Percentiles rank a stretch among this genome's conserved stretches.
These are phyloP conservation scores for Candida tibetensis DNA, from an alignment of 805 yeast species.

Conservation along the genomic window DNA sequence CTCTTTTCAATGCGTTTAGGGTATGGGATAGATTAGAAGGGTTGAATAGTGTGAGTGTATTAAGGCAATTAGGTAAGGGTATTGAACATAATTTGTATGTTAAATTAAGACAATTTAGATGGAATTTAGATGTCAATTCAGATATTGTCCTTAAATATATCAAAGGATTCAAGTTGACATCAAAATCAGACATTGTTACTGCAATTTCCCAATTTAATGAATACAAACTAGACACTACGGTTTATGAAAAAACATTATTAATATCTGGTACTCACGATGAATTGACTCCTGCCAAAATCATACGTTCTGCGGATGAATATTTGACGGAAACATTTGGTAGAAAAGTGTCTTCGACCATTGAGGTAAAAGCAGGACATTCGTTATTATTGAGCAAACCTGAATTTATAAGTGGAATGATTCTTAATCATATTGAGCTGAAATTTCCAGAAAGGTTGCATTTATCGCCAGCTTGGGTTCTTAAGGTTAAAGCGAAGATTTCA, in stretches of 20 bases:
- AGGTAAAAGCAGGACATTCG: conserved; percentile 62
- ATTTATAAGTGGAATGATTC: conserved; percentile 56
- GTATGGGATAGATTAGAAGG: conserved; percentile 63
- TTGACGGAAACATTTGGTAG: conserved; percentile 22
- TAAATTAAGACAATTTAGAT: conserved; percentile 58
- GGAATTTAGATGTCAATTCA: conserved; percentile 67
- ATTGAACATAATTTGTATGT: conserved; percentile 28
- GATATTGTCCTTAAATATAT: conserved; percentile 52
- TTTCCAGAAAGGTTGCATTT: conserved; percentile 51
- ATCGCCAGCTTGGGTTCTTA: conserved; percentile 69
- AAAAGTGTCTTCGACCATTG: conserved; percentile 31
- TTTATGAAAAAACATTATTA: conserved; percentile 47
- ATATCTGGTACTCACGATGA: conserved; percentile 59
- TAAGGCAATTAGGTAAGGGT: conserved; percentile 42
- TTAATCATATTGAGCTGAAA: conserved; percentile 51
- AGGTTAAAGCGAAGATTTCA: conserved; percentile 56
- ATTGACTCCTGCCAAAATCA: conserved; percentile 48
- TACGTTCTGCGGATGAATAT: conserved; percentile 28
- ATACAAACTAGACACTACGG: conserved; percentile 26
- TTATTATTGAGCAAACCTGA: conserved; percentile 63
- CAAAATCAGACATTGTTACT: conserved; percentile 40
- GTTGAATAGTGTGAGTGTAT: conserved; percentile 56
- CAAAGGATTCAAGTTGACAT: conserved; percentile 46
- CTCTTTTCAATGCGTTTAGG: conserved; percentile 54
- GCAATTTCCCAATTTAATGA: conserved; percentile 38